phyloP scores from a whole-genome alignment of 306 rosid genomes.

The Spatholobus suberectus region DNA sequence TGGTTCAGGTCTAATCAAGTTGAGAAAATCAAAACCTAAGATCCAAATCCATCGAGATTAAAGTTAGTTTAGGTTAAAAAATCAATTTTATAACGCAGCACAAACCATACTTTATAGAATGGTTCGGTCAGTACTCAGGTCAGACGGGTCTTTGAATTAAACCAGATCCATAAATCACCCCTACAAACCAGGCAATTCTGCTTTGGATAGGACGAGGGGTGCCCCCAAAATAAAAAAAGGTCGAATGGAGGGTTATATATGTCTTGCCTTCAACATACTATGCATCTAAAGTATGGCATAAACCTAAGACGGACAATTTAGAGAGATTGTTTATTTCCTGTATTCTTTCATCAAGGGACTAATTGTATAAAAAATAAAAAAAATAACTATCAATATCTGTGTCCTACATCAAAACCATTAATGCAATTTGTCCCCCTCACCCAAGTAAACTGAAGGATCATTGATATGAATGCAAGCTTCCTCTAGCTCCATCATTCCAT shows the following conservation, averaged over 20 bases:
- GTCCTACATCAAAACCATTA: conserved; percentile 41
- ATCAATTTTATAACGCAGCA: neutral
- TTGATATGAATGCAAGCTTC: conserved; percentile 37
- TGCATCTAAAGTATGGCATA: conserved; percentile 9
- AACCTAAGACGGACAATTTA: conserved; percentile 28
- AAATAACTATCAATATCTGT: conserved; percentile 28
- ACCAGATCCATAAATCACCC: neutral
- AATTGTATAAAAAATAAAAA: conserved; percentile 41
- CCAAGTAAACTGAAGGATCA: conserved; percentile 39
- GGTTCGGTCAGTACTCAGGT: neutral
- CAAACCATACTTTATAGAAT: neutral
- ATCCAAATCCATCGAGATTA: neutral
- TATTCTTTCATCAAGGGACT: conserved; percentile 47
- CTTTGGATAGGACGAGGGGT: neutral
- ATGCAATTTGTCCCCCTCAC: conserved; percentile 35
- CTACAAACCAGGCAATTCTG: neutral
- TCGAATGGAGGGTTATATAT: neutral
- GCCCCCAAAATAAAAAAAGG: neutral
- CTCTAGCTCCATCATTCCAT: conserved; percentile 38
- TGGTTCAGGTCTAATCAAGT: neutral
- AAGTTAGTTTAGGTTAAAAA: neutral
- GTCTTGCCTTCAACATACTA: neutral
- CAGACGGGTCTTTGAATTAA: neutral
- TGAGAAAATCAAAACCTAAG: neutral
- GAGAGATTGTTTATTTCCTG: conserved; percentile 44